A percentile compares a stretch with the other conserved stretches of the same genome.
Evolutionary conservation across 495 filamentous ascomycete genomes (phyloP).

Genomic region (Tuber melanosporum): DNA sequence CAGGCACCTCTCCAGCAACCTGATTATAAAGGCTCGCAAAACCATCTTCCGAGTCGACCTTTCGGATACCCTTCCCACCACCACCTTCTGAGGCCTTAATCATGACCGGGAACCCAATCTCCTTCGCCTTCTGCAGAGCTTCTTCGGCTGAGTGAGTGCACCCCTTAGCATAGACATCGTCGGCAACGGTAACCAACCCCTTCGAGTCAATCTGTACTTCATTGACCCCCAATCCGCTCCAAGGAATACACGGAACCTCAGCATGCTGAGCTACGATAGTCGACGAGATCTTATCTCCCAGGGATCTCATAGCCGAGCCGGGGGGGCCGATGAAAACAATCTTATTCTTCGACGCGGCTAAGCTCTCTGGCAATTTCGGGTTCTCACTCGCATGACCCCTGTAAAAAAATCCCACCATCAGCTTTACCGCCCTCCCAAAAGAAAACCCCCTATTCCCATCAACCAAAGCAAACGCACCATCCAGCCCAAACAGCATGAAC

Average conservation of each 20-base stretch:
- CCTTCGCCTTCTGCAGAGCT: conserved; percentile 73
- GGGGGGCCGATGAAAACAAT: conserved; percentile 98
- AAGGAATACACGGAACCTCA: conserved; percentile 93
- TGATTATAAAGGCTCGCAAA: conserved; percentile 86
- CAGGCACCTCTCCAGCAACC: conserved; percentile 95
- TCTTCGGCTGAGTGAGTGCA: conserved; percentile 84
- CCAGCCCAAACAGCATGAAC: conserved; percentile 99
- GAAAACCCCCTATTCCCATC: background rate
- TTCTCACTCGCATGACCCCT: conserved; percentile 99
- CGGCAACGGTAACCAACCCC: conserved; percentile 86
- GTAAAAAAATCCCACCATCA: conserved; percentile 17
- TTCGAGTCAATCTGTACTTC: conserved; percentile 68
- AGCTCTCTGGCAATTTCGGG: conserved; percentile 88
- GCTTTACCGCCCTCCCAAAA: background rate
- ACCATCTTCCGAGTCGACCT: conserved; percentile 77
- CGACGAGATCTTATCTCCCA: conserved; percentile 99
- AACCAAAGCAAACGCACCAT: conserved; percentile 60
- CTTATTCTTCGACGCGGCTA: conserved; percentile 92
- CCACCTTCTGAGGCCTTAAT: conserved; percentile 99
- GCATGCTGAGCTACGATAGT: conserved; percentile 99
- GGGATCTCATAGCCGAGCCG: conserved; percentile 94
- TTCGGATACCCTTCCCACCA: conserved; percentile 98
- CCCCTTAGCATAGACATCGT: conserved; percentile 79
- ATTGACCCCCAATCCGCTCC: conserved; percentile 90
- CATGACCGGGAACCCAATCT: conserved; percentile 99